phyloP scores from a whole-genome alignment of 2,329 filamentous ascomycete genomes.

The Ophiostoma angusticollis region DNA sequence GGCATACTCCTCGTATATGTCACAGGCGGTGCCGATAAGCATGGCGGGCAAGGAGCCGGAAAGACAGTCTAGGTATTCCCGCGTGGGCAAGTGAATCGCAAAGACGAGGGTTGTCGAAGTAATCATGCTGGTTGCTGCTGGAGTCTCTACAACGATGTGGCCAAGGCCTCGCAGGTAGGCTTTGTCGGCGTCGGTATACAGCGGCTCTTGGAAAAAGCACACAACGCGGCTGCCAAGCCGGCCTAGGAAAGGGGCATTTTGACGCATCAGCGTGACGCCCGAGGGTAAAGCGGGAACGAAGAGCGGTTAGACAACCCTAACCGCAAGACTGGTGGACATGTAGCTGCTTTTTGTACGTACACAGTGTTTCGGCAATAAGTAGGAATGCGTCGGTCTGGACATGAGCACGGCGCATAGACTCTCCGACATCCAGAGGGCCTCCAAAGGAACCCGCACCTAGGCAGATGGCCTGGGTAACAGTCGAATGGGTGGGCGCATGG shows the following conservation, averaged over 20 bases:
- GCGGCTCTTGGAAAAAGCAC: slow-evolving; percentile 42
- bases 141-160: slow-evolving; percentile 38
- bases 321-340: slow-evolving; percentile 1
- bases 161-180: slow-evolving; percentile 42
- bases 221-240: too few relatives aligned
- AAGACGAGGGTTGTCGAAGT: slow-evolving; percentile 40
- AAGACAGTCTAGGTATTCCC: slow-evolving; percentile 40
- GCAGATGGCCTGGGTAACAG: slow-evolving; percentile 33
- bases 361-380: slow-evolving; percentile 30
- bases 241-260: too few relatives aligned
- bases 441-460: slow-evolving; percentile 45
- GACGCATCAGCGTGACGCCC: too few relatives aligned
- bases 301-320: neutral
- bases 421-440: slow-evolving; percentile 33
- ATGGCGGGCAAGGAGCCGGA: slow-evolving; percentile 32
- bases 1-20: slow-evolving; percentile 38
- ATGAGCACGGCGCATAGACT: slow-evolving; percentile 33
- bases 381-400: slow-evolving; percentile 42
- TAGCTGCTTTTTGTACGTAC: too few relatives aligned
- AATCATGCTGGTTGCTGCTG: slow-evolving; percentile 38
- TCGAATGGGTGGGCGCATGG: slow-evolving; percentile 13
- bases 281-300: too few relatives aligned
- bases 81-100: slow-evolving; percentile 47
- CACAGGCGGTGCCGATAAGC: slow-evolving; percentile 44
- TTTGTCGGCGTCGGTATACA: slow-evolving; percentile 35